Conservation (phyloP, 495 filamentous ascomycete species). For the Aspergillus egyptiacus region DNA sequence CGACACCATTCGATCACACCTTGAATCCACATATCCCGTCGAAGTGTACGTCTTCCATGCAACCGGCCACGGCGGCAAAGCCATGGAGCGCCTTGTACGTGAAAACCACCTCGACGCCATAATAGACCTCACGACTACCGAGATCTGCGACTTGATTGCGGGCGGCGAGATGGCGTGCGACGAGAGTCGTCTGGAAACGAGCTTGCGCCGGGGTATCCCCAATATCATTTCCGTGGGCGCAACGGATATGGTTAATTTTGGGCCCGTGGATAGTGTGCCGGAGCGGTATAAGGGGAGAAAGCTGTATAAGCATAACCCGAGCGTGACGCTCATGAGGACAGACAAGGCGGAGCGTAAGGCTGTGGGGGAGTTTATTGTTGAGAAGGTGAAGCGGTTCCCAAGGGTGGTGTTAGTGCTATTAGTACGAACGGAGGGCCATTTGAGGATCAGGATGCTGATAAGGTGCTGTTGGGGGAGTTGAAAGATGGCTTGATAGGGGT, state of each 20-base stretch:
- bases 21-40: slow-evolving; percentile 35
- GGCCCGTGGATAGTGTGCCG: slow-evolving; percentile 49
- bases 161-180: slow-evolving; percentile 59
- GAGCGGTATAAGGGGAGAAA: slow-evolving; percentile 34
- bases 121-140: slow-evolving; percentile 63
- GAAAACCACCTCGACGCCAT: slow-evolving; percentile 54
- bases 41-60: slow-evolving; percentile 66
- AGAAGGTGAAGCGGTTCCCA: slow-evolving; percentile 47
- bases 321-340: slow-evolving; percentile 60
- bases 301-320: slow-evolving; percentile 59
- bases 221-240: slow-evolving; percentile 60
- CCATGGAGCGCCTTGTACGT: slow-evolving; percentile 57
- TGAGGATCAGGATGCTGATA: slow-evolving; percentile 40
- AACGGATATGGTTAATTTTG: slow-evolving; percentile 66
- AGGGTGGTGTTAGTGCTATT: slow-evolving; percentile 46
- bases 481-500: slow-evolving; percentile 28
- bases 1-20: slow-evolving; percentile 36
- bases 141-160: slow-evolving; percentile 55
- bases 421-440: slow-evolving; percentile 33
- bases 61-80: slow-evolving; percentile 58
- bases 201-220: slow-evolving; percentile 49
- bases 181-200: slow-evolving; percentile 45
- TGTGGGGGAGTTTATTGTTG: slow-evolving; percentile 48
- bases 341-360: slow-evolving; percentile 45
- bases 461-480: slow-evolving; percentile 36